Percentiles rank a stretch among this genome's conserved stretches.
Conservation (phyloP, 768 basidiomycete species). For the Suillus sp. region DNA sequence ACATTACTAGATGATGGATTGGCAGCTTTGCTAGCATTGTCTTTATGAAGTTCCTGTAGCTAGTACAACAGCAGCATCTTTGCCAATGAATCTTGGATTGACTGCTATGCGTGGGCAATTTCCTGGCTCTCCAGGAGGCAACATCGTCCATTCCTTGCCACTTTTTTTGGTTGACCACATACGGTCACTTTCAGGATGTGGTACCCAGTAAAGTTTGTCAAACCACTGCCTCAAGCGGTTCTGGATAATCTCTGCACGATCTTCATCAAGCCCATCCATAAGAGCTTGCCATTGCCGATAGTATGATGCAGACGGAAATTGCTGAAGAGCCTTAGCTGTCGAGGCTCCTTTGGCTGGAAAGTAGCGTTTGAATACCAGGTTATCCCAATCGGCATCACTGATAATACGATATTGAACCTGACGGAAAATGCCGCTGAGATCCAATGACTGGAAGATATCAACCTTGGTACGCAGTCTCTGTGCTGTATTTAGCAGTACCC, state of each 20-base stretch:
- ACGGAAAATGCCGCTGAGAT: neutral
- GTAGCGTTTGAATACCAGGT: neutral
- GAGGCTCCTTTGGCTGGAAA: neutral
- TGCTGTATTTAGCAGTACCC: neutral
- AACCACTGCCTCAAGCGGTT: neutral
- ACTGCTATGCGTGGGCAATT: neutral
- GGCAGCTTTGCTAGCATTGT: too few species aligned
- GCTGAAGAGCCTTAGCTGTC: neutral
- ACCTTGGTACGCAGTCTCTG: neutral
- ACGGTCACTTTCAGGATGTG: neutral
- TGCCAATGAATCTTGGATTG: neutral
- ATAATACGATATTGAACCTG: neutral
- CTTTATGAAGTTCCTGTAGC: too few species aligned
- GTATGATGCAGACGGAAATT: neutral
- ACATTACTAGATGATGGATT: too few species aligned
- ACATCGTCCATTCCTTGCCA: neutral
- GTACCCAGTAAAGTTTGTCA: neutral
- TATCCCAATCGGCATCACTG: neutral
- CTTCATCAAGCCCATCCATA: neutral
- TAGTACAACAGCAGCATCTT: neutral
- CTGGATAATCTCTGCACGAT: neutral
- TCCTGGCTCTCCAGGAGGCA: neutral
- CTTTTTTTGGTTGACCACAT: neutral
- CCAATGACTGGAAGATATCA: neutral
- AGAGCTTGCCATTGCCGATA: neutral